A percentile compares a stretch with the other conserved stretches of the same genome.
Conservation (phyloP, 495 filamentous ascomycete genomes). For the Penicillium egyptiacum region DNA sequence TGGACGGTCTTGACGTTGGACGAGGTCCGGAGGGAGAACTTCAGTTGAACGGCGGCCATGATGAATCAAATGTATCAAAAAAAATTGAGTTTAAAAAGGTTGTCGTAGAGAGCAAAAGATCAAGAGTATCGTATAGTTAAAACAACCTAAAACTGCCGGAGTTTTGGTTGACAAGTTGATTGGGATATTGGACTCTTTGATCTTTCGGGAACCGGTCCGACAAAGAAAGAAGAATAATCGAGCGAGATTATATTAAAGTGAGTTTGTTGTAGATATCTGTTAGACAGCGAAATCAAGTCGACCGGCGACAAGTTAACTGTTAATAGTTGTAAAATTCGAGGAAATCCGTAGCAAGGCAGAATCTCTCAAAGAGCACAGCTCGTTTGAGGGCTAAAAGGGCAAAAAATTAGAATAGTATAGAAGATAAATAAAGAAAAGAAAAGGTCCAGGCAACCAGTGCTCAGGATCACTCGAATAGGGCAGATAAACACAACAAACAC, state of each 20-base stretch:
- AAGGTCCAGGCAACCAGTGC: conserved; percentile 48
- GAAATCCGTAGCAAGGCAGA: conserved; percentile 34
- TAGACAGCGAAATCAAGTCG: conserved; percentile 43
- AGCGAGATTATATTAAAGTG: conserved; percentile 62
- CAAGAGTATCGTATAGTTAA: conserved; percentile 20
- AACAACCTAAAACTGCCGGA: conserved; percentile 26
- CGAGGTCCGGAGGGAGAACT: conserved; percentile 91
- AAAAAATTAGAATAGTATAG: conserved; percentile 33
- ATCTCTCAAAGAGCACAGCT: conserved; percentile 51
- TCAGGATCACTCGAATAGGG: conserved; percentile 49
- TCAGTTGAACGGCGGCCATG: conserved; percentile 84
- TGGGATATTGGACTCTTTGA: conserved; percentile 13
- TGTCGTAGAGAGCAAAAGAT: conserved; percentile 21
- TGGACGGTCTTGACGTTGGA: conserved; percentile 97
- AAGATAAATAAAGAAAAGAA: conserved; percentile 42
- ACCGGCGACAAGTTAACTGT: conserved; percentile 51
- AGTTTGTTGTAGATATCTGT: conserved; percentile 35
- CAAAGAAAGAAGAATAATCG: conserved; percentile 36
- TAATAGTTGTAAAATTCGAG: conserved; percentile 29
- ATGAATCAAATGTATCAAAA: conserved; percentile 41
- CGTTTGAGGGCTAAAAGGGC: conserved; percentile 24
- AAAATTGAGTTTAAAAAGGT: conserved; percentile 26
- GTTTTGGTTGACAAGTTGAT: conserved; percentile 15
- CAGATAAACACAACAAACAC: conserved; percentile 68
- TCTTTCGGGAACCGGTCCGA: conserved; percentile 30